Base-by-base conservation (phyloP, 768 basidiomycete genomes). In the Kwoniella sp. region DNA sequence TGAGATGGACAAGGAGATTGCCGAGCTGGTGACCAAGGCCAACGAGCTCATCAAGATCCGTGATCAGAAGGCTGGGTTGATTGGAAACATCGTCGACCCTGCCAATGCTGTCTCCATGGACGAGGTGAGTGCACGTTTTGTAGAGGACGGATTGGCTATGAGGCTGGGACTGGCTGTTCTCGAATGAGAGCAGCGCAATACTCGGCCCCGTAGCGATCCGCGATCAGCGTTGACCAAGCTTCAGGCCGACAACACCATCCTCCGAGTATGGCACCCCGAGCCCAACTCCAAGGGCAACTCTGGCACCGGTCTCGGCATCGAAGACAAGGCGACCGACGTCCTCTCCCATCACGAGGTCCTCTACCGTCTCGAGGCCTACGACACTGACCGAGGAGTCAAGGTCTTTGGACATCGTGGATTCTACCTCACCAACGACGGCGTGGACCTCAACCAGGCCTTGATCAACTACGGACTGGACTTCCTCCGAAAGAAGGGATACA, bases 301-400 rank as follows among this genome's bases (percentile, higher is more conserved):
- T 9, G 36, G 44, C 14, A 62, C 63, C 5, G 70, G 70, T 20
- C 53, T 73, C 23, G 56, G 62, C 20, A 26, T 85, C 20, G 81
- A 85, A 62, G 80, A 83, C 63, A 82, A 81, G 70, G 62, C 70
- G 15, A 77, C 79, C 3, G 85, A 81, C 42, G 89, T 98, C 68
- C 80, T 98, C 76, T 85, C 93, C n/a, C 95, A 99, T 73, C 92
- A 99, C 66, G 95, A 99, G 77, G 89, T 98, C 22, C 81, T 99
- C 40, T 81, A 90, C 40, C 82, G 89, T 36, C 78, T 99, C 23
- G 95, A 95, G 67, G 91, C 89, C 20, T 91, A 93, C 82, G 95
- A 98, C 74, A 83, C 95, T 39, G 95, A 99, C 73, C 82, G 95
- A 73, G 95, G 69, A 29, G 63, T 60, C 33, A 99, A 98, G 77